phyloP scores from a whole-genome alignment of 805 yeast genomes.

The Candida succiphila region DNA sequence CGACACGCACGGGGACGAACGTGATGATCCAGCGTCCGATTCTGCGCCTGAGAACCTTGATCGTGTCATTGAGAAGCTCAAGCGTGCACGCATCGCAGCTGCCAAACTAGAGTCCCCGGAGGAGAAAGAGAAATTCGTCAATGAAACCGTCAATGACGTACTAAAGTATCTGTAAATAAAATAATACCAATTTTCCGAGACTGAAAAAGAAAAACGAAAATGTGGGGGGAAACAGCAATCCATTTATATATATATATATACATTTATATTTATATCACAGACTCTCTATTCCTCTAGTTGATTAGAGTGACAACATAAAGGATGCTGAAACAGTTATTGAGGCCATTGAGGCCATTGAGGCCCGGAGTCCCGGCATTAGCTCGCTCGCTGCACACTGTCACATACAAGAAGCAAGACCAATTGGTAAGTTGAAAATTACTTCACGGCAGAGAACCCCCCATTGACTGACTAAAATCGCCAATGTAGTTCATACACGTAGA shows the following conservation, averaged over 20 bases:
- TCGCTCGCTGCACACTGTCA: slow-evolving; percentile 1
- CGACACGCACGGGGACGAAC: not conserved
- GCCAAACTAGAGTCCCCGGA: slow-evolving; percentile 12
- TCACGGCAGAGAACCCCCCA: not conserved
- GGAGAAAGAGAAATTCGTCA: slow-evolving; percentile 24
- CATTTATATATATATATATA: too few species aligned
- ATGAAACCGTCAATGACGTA: slow-evolving; percentile 27
- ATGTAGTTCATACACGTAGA: slow-evolving; percentile 3
- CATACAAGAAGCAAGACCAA: slow-evolving; percentile 7
- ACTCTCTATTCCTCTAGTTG: too few species aligned
- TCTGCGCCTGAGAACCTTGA: slow-evolving; percentile 17
- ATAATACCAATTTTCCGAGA: too few species aligned
- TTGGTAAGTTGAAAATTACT: slow-evolving; percentile 5
- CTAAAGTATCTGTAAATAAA: slow-evolving; percentile 24
- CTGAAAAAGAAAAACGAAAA: too few species aligned
- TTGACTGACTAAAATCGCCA: not conserved
- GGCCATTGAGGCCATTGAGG: too few species aligned
- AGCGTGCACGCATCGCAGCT: slow-evolving; percentile 24
- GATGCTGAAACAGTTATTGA: too few species aligned
- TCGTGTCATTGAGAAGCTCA: slow-evolving; percentile 22
- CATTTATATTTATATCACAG: too few species aligned
- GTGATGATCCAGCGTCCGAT: not conserved
- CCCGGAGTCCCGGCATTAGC: too few species aligned
- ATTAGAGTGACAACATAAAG: too few species aligned
- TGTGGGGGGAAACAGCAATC: too few species aligned